Base-by-base conservation (phyloP, 2,329 filamentous ascomycete genomes). In the Fusarium annulatum region DNA sequence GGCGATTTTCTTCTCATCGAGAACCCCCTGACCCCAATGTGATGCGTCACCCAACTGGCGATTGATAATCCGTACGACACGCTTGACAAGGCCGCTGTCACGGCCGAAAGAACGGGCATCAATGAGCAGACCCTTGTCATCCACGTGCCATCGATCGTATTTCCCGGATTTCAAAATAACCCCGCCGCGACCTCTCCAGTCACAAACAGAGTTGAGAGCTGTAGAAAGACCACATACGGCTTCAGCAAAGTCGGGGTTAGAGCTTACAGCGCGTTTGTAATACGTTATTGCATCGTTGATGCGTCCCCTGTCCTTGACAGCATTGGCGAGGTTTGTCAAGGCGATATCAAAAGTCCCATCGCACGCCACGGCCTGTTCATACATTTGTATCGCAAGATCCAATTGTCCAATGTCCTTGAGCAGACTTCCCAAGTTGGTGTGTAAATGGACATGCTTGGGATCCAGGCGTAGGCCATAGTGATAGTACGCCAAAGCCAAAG, bases 341-440 rank as follows among this genome's bases (percentile, higher is more conserved):
- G 96, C 96, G 78, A 99, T 99, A 79, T 99, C 96, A 78, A 99
- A 99, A 30, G 91, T 94, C n/a, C 91, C 91, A 81, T 99, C 96
- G 80, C 95, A 98, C 7, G 90, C 88, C 19, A 99, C 96, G 16
- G 96, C 96, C 75, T 94, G 92, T 82, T 98, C 95, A 79, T 99
- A 99, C 96, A 99, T 98, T 73, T 92, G 91, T 76, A 99, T 98
- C 2, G 96, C 96, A 53, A 94, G 89, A 75, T 95, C 92, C 19
- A 99, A 87, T 76, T 98, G 96, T 0, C 96, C 96, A 74, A 98
- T 96, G 77, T 99, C 96, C 79, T 99, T 99, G 48, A 99, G 87
- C 36, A 99, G 85, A 80, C 96, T 98, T 14, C 96, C 96, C 5
- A 99, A 87, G 74, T 99, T 99, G 3, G 96, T 99, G 82, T 98